Percentiles rank a stretch among this genome's conserved stretches.
Conservation (phyloP, 2,329 filamentous ascomycete genomes). For the Venturia carpophila region DNA sequence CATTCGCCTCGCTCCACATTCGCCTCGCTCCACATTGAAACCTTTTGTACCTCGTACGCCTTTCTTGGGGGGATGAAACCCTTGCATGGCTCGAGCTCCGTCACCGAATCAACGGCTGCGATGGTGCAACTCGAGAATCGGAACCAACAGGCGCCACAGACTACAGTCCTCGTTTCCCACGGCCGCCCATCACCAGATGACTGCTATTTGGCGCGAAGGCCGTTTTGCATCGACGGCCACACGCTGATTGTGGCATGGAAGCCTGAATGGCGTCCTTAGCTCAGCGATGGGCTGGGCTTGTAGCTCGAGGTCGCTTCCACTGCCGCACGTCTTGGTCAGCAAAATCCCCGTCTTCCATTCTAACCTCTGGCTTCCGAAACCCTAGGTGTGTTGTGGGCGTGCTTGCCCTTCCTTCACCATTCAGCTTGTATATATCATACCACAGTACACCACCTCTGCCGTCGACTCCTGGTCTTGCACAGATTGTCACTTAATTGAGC, state of each 20-base stretch:
- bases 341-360: neutral
- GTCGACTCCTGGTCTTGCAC: neutral
- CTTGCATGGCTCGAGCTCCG: neutral
- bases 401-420: neutral
- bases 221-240: neutral
- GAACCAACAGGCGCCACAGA: neutral
- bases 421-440: no score
- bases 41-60: no score
- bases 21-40: no score
- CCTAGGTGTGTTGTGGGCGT: neutral
- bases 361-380: neutral
- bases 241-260: neutral
- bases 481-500: constrained; percentile 3
- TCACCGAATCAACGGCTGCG: neutral
- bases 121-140: neutral
- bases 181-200: neutral
- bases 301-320: neutral
- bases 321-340: neutral
- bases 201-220: neutral
- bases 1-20: neutral
- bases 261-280: neutral
- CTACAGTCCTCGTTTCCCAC: neutral
- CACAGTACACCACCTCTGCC: neutral
- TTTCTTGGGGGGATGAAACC: neutral
- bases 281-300: neutral